These are phyloP conservation scores for Carex scoparia DNA, from an alignment of 176 grass and related monocot genomes.

Conservation along the genomic window DNA sequence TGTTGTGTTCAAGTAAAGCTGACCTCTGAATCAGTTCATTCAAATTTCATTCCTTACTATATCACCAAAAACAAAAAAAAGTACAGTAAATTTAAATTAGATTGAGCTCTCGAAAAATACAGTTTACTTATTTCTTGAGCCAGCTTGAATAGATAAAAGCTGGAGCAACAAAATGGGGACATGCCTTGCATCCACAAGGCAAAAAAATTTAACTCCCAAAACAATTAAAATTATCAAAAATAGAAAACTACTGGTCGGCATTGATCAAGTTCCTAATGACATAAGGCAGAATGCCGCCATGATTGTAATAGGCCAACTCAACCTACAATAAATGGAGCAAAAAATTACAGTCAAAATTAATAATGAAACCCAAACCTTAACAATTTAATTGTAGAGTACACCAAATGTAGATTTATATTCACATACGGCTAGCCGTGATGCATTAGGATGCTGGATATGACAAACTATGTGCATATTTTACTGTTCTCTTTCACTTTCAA, in stretches of 20 bases:
- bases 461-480: neutral
- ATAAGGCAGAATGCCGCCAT: slow-evolving; percentile 89
- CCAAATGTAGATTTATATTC: neutral
- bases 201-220: slow-evolving; percentile 11
- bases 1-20: neutral
- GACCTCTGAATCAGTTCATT: neutral
- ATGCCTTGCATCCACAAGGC: neutral
- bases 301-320: slow-evolving; percentile 86
- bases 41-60: neutral
- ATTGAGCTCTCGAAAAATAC: neutral
- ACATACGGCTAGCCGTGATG: neutral
- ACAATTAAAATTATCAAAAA: slow-evolving; percentile 14
- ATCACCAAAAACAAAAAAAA: neutral
- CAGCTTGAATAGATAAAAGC: slow-evolving; percentile 28
- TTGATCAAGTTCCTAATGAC: slow-evolving; percentile 60
- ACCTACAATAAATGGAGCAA: slow-evolving; percentile 38
- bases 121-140: slow-evolving; percentile 35
- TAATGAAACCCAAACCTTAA: neutral
- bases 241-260: slow-evolving; percentile 40
- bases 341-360: neutral
- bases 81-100: neutral
- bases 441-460: neutral
- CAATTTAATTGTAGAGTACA: neutral
- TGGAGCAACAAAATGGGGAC: slow-evolving; percentile 13
- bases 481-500: neutral